Conservation (phyloP, 2,329 filamentous ascomycete genomes). For the Diatrype stigma region DNA sequence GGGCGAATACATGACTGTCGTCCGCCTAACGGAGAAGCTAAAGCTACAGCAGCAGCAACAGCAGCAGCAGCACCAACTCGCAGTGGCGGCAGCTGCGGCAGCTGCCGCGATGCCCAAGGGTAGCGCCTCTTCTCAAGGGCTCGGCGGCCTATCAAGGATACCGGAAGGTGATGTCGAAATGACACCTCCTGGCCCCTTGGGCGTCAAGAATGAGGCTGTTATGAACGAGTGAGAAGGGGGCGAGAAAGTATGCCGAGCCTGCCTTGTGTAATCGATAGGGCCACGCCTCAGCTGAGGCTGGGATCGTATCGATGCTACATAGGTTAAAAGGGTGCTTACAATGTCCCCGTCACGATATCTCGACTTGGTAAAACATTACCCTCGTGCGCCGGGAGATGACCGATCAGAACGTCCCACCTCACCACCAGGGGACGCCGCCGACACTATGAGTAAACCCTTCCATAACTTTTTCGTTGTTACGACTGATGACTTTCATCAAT, state of each 20-base stretch:
- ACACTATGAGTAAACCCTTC: no score
- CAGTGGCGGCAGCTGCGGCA: constrained; percentile 45
- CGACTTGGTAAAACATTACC: no score
- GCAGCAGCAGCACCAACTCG: constrained; percentile 13
- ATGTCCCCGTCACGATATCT: no score
- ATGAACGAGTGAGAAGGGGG: constrained; percentile 24
- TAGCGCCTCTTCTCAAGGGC: constrained; percentile 26
- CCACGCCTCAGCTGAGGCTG: no score
- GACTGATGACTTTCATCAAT: no score
- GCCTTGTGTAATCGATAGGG: no score
- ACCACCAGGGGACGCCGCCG: no score
- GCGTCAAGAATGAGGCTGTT: constrained; percentile 31
- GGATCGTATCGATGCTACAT: no score
- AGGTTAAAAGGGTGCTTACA: no score
- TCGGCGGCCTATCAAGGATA: constrained; percentile 51
- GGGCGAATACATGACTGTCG: constrained; percentile 70
- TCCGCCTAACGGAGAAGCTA: constrained; percentile 82
- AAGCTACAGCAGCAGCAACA: constrained; percentile 56
- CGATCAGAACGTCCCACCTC: no score
- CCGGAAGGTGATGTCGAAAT: constrained; percentile 55
- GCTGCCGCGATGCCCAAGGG: constrained; percentile 48
- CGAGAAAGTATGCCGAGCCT: constrained; percentile 5
- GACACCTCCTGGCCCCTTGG: constrained; percentile 26
- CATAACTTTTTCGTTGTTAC: no score
- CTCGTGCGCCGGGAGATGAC: no score